Evolutionary conservation across 2,329 filamentous ascomycete genomes (phyloP), one percentile per base, ranked within the genome.

Genomic region (Huntiella moniliformis): DNA sequence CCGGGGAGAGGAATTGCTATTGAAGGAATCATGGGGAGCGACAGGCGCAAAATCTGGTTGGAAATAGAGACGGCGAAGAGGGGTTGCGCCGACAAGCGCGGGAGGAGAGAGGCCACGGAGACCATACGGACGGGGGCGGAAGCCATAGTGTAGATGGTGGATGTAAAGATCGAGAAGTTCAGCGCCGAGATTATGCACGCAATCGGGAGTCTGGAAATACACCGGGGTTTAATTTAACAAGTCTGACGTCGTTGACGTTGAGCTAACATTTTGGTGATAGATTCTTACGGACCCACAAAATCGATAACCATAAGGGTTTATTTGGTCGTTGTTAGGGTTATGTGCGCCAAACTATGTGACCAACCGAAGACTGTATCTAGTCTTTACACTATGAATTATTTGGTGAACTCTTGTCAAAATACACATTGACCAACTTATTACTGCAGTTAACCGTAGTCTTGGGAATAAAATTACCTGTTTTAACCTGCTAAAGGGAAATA

Each of bases 1-100:
- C 71, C 66, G 17, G 81, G 75, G 35, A 80, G 61, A 5, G 74
- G 65, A 50, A 79, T 64, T 12, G 72, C 64, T 31, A 76, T 60
- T 52, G 67, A 69, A 48, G 68, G 67, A 49, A 77, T 61, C 54
- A 70, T 61, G 44, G 68, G 62, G 51, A 64, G 33, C 16, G 47
- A 22, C 47, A 46, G 46, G 13, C 42, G 42, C 10, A 49, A 15
- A 35, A 40, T 49, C 35, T 46, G 47, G 5, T 33, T 28, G 34
- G 38, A 33, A 18, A 49, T 39, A 10, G 44, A 42, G 28, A 44
- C 40, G 22, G 44, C 35, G 18, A 48, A 45, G n/a, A 48, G 18
- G 4, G 46, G 32, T 16, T 13, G 17, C 3, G 44, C n/a, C 17
- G 39, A 38, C 18, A 46, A 28, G 13, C 47, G 47, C 12, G 47